Evolutionary conservation across 2,329 filamentous ascomycete species (phyloP).

Genomic region (Phialocephala subalpina): DNA sequence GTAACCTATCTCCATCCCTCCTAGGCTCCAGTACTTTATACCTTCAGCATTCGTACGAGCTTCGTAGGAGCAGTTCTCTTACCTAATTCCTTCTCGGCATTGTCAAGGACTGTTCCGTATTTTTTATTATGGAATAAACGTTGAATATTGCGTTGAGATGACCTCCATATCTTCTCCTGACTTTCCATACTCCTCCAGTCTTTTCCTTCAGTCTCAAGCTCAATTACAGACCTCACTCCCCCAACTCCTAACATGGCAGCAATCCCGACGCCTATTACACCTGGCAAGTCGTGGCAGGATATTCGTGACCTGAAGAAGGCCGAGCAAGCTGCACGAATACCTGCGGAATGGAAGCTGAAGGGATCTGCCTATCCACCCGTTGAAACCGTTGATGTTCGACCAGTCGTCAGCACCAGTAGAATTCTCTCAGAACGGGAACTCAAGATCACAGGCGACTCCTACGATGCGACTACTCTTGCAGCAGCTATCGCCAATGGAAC

Average conservation of each 20-base stretch:
- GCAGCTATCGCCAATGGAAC: conserved; percentile 27
- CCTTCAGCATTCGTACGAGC: not conserved
- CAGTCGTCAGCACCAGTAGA: conserved; percentile 22
- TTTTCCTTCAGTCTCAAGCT: not conserved
- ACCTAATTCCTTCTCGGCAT: not conserved
- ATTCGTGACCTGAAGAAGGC: conserved; percentile 31
- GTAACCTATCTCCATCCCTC: not conserved
- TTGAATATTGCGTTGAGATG: not conserved
- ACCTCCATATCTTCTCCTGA: not conserved
- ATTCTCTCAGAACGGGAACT: conserved; percentile 32
- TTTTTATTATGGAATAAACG: not conserved
- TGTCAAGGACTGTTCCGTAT: not conserved
- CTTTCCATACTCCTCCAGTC: not conserved
- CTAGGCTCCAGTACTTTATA: not conserved
- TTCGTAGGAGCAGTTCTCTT: not conserved
- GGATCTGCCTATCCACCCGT: conserved; percentile 14
- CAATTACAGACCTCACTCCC: not conserved
- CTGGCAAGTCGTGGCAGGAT: conserved; percentile 28
- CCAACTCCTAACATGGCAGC: not conserved
- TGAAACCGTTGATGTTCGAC: conserved; percentile 28
- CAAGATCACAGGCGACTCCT: conserved; percentile 30
- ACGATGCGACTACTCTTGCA: conserved; percentile 34
- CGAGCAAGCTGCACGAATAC: conserved; percentile 31
- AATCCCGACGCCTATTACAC: not conserved
- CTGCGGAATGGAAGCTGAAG: conserved; percentile 29